These are phyloP conservation scores for Botrytis fragariae DNA, from an alignment of 2,329 filamentous ascomycete genomes.

Conservation along the genomic window DNA sequence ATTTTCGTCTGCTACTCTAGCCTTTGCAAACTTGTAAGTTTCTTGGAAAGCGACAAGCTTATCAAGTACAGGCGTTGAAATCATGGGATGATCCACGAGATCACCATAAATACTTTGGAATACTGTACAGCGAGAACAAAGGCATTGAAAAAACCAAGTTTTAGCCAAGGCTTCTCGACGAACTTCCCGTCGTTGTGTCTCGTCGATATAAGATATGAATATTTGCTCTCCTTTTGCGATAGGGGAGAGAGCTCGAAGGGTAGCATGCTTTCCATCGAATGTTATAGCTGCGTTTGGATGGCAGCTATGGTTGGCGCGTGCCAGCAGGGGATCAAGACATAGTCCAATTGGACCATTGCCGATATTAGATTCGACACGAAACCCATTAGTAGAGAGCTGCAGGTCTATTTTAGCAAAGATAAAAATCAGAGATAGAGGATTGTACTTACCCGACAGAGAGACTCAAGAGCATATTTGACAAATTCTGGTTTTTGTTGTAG, in stretches of 20 bases:
- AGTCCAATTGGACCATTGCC: slow-evolving; percentile 54
- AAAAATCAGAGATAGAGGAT: neutral
- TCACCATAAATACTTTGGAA: neutral
- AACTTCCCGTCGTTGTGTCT: slow-evolving; percentile 26
- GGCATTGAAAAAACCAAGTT: slow-evolving; percentile 18
- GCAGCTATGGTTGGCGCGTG: slow-evolving; percentile 62
- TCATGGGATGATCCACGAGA: neutral
- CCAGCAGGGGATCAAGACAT: slow-evolving; percentile 50
- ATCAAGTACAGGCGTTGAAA: neutral
- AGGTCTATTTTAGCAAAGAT: slow-evolving; percentile 3
- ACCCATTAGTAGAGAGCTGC: slow-evolving; percentile 61
- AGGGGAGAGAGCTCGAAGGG: slow-evolving; percentile 49
- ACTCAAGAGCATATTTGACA: slow-evolving; percentile 44
- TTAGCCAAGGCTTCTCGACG: slow-evolving; percentile 15
- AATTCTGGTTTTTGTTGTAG: slow-evolving; percentile 33
- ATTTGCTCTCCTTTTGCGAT: slow-evolving; percentile 56
- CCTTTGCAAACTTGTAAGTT: slow-evolving; percentile 3
- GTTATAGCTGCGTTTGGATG: slow-evolving; percentile 57
- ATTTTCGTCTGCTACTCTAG: neutral
- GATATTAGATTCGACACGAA: slow-evolving; percentile 52
- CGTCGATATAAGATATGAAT: slow-evolving; percentile 61
- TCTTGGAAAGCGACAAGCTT: neutral
- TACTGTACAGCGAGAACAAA: slow-evolving; percentile 2
- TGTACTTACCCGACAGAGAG: slow-evolving; percentile 53
- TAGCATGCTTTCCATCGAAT: slow-evolving; percentile 51